Evolutionary conservation across 306 rosid genomes (phyloP).

Genomic region (Castanopsis chinensis): DNA sequence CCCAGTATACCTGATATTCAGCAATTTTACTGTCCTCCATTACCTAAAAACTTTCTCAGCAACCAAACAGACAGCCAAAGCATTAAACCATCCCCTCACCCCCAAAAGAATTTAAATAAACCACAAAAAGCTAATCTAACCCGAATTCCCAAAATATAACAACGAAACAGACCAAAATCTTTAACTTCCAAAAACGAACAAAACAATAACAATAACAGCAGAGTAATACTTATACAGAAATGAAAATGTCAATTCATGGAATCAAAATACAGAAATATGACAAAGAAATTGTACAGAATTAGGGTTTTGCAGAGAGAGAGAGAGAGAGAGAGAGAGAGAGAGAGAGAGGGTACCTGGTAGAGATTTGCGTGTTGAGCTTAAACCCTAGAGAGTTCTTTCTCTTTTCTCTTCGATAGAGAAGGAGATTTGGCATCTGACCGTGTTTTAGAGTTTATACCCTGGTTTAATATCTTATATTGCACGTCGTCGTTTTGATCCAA

Average conservation of each 20-base stretch:
- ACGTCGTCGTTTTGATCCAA: no score
- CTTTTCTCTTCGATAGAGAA: not conserved
- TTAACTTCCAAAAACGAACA: not conserved
- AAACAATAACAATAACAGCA: not conserved
- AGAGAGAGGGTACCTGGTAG: not conserved
- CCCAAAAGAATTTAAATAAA: not conserved
- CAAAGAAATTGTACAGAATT: not conserved
- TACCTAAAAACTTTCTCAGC: not conserved
- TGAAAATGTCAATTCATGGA: not conserved
- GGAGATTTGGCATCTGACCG: not conserved
- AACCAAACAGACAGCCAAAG: not conserved
- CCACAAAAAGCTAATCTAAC: not conserved
- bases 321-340: not conserved
- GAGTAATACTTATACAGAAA: not conserved
- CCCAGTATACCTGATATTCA: not conserved
- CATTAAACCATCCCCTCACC: not conserved
- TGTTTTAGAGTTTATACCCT: no score
- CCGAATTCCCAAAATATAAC: not conserved
- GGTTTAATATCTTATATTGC: no score
- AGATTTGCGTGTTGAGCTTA: not conserved
- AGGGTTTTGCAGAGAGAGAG: not conserved
- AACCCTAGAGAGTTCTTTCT: constrained; percentile 22
- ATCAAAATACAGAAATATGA: not conserved
- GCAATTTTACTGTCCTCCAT: not conserved
- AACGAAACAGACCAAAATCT: not conserved